A percentile compares a stretch with the other conserved stretches of the same genome.
phyloP scores from a whole-genome alignment of 129 eudicot species.

The Chrysanthemum seticuspe region DNA sequence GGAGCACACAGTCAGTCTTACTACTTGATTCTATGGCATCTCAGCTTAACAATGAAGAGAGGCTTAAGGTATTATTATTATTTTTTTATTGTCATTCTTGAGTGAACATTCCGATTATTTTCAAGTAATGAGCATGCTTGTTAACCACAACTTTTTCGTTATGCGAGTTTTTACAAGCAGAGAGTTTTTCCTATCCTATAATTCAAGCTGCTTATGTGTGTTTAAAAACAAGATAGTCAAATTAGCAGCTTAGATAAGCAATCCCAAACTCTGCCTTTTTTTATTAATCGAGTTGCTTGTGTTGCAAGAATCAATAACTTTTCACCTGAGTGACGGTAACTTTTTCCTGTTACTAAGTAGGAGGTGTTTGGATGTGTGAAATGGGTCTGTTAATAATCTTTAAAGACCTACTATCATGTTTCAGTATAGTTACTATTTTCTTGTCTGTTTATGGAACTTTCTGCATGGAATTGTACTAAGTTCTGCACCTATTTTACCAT shows the following conservation, averaged over 20 bases:
- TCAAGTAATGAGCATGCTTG: background rate
- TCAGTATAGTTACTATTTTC: background rate
- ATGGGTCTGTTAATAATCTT: background rate
- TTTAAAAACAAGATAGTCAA: too few species aligned
- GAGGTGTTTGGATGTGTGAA: background rate
- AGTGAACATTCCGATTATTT: background rate
- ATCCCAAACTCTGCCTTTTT: background rate
- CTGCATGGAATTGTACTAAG: background rate
- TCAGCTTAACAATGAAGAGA: slow-evolving; percentile 86
- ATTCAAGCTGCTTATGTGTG: too few species aligned
- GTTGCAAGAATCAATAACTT: background rate
- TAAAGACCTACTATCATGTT: too few species aligned
- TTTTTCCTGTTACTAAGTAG: slow-evolving; percentile 2
- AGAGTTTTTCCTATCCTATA: too few species aligned
- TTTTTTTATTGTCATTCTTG: background rate
- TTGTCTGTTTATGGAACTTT: background rate
- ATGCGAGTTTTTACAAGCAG: background rate
- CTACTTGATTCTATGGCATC: slow-evolving; percentile 87
- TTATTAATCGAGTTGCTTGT: background rate
- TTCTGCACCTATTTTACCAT: background rate
- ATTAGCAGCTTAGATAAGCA: too few species aligned
- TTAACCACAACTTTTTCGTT: background rate
- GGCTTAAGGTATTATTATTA: slow-evolving; percentile 60
- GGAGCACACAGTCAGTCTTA: slow-evolving; percentile 67
- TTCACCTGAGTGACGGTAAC: background rate